phyloP scores from a whole-genome alignment of 2,329 filamentous ascomycete genomes.

The Trichoderma brevicompactum region DNA sequence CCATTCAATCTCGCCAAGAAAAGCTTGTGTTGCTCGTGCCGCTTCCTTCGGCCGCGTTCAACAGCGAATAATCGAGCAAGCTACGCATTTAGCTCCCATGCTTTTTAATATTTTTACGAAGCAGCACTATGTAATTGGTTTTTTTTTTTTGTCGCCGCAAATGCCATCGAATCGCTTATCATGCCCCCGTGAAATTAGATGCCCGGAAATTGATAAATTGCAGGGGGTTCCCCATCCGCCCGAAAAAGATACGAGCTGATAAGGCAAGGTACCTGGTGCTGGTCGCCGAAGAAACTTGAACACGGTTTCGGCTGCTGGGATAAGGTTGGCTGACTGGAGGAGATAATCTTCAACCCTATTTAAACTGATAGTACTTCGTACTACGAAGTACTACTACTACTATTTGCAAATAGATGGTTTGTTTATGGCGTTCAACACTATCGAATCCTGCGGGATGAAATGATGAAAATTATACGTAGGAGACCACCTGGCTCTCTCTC shows the following conservation, averaged over 20 bases:
- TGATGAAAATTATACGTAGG: too few relatives aligned
- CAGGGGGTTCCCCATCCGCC: constrained; percentile 6
- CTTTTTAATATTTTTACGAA: background rate
- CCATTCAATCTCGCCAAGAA: background rate
- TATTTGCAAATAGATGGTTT: too few relatives aligned
- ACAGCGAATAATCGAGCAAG: background rate
- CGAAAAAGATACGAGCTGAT: constrained; percentile 17
- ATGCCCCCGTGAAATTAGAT: background rate
- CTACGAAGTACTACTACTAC: too few relatives aligned
- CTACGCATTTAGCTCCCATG: background rate
- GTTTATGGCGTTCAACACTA: too few relatives aligned
- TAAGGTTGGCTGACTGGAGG: constrained; percentile 1
- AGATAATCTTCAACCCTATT: constrained; percentile 15
- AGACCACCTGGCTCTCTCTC: too few relatives aligned
- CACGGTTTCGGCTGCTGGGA: constrained; percentile 11
- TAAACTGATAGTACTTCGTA: too few relatives aligned
- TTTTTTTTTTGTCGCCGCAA: too few relatives aligned
- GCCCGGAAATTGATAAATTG: constrained; percentile 18
- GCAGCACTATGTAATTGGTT: background rate
- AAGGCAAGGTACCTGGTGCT: background rate
- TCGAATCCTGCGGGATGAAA: too few relatives aligned
- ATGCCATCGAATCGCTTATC: background rate
- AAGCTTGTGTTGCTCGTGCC: constrained; percentile 5
- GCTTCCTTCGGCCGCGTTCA: background rate
- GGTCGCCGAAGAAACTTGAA: background rate